Conservation (phyloP, 2,329 filamentous ascomycete species). For the Fusarium tjaetaba region DNA sequence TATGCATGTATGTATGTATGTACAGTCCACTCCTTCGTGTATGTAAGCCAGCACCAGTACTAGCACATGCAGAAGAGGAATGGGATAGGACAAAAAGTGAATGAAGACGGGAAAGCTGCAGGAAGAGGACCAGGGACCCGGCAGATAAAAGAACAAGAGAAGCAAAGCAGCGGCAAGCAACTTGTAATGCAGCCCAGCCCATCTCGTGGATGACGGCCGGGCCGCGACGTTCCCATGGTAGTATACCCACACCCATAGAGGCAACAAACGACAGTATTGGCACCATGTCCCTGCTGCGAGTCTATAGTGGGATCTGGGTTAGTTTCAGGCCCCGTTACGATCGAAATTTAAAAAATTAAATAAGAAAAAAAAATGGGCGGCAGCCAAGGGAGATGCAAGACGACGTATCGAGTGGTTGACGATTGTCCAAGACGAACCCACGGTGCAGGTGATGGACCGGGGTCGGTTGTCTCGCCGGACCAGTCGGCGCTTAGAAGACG, state of each 20-base stretch:
- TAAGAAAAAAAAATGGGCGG: conserved; percentile 28
- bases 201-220: conserved; percentile 28
- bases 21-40: conserved; percentile 31
- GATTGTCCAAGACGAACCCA: conserved; percentile 39
- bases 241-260: conserved; percentile 21
- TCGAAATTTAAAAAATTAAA: conserved; percentile 17
- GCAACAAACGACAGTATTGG: conserved; percentile 20
- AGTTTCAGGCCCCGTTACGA: conserved; percentile 22
- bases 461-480: conserved; percentile 41
- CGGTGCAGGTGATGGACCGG: conserved; percentile 48
- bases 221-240: conserved; percentile 19
- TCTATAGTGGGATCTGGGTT: conserved; percentile 14
- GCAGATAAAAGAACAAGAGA: conserved; percentile 37
- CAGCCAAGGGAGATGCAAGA: conserved; percentile 31
- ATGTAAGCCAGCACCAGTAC: conserved; percentile 22
- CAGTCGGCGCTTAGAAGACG: conserved; percentile 51
- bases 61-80: conserved; percentile 19
- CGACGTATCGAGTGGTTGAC: conserved; percentile 41
- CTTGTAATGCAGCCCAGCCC: conserved; percentile 16
- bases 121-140: conserved; percentile 35
- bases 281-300: conserved; percentile 6
- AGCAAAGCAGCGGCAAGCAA: conserved; percentile 27
- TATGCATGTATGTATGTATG: conserved; percentile 31
- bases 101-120: conserved; percentile 37
- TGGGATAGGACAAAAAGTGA: conserved; percentile 38